Evolutionary conservation across 345 rosid species (phyloP).

Genomic region (Boechera divaricarpa): DNA sequence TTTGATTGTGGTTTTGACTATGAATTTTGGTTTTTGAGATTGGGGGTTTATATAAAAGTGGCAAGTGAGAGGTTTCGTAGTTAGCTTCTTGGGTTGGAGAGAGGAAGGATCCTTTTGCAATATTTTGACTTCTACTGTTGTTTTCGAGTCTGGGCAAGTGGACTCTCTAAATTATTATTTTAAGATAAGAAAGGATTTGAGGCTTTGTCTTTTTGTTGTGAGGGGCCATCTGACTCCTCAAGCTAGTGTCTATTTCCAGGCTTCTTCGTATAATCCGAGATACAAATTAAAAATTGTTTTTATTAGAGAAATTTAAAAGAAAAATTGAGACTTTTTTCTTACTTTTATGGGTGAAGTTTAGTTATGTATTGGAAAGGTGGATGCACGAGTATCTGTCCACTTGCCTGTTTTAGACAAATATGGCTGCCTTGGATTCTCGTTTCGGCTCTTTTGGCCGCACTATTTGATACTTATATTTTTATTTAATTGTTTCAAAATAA

Average conservation of each 20-base stretch:
- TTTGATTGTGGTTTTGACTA: conserved; percentile 10
- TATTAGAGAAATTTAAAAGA: not conserved
- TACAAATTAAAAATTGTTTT: not conserved
- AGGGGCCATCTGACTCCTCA: not conserved
- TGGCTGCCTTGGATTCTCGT: not conserved
- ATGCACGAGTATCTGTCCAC: conserved; percentile 2
- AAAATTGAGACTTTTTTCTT: not conserved
- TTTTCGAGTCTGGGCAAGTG: conserved; percentile 26
- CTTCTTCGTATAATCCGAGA: not conserved
- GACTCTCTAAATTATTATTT: conserved; percentile 9
- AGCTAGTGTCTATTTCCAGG: conserved; percentile 11
- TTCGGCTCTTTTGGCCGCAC: not conserved
- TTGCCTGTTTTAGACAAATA: conserved; percentile 1
- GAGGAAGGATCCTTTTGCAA: conserved; percentile 37
- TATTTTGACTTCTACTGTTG: not conserved
- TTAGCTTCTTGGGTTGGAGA: conserved; percentile 22
- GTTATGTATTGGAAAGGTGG: not conserved
- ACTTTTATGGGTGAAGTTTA: not conserved
- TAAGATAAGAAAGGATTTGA: not conserved
- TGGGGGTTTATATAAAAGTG: conserved; percentile 23
- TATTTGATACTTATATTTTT: not conserved
- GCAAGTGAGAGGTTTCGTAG: conserved; percentile 34
- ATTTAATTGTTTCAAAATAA: not conserved
- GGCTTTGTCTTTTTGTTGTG: not conserved
- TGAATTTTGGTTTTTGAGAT: conserved; percentile 12